Evolutionary conservation across 306 rosid species (phyloP).

Genomic region (Citrullus colocynthis): DNA sequence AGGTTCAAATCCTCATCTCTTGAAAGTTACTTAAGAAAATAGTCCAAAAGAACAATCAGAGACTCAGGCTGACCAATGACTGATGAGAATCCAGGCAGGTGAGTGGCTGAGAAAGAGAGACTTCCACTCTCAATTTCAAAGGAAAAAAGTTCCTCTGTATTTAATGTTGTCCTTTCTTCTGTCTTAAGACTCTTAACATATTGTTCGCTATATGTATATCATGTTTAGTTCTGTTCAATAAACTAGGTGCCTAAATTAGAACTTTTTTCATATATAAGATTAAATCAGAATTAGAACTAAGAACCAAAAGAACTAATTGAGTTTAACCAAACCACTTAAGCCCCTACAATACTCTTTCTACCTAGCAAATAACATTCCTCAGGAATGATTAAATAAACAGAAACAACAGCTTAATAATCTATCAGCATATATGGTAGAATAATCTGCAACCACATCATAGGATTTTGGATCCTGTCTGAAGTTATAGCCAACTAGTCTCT

Average conservation of each 20-base stretch:
- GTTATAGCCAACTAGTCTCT: background rate
- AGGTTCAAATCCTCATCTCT: background rate
- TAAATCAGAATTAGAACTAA: background rate
- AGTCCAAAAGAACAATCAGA: background rate
- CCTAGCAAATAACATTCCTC: background rate
- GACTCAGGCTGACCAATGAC: background rate
- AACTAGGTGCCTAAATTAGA: background rate
- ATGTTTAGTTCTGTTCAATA: background rate
- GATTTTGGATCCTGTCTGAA: background rate
- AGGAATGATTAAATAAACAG: background rate
- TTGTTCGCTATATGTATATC: background rate
- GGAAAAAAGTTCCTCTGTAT: background rate
- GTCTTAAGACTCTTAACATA: background rate
- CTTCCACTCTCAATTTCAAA: background rate
- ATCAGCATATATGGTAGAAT: background rate
- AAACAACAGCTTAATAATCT: background rate
- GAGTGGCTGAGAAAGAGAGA: background rate
- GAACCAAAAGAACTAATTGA: background rate
- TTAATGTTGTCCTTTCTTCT: background rate
- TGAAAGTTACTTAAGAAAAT: background rate
- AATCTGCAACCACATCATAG: background rate
- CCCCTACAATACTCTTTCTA: background rate
- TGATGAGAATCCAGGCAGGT: background rate
- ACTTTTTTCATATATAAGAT: background rate
- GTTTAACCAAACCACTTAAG: background rate